Evolutionary conservation across 108 stramenopile genomes (phyloP), one percentile per base, ranked within the genome.

Genomic region (Nannochloropsis gaditana): DNA sequence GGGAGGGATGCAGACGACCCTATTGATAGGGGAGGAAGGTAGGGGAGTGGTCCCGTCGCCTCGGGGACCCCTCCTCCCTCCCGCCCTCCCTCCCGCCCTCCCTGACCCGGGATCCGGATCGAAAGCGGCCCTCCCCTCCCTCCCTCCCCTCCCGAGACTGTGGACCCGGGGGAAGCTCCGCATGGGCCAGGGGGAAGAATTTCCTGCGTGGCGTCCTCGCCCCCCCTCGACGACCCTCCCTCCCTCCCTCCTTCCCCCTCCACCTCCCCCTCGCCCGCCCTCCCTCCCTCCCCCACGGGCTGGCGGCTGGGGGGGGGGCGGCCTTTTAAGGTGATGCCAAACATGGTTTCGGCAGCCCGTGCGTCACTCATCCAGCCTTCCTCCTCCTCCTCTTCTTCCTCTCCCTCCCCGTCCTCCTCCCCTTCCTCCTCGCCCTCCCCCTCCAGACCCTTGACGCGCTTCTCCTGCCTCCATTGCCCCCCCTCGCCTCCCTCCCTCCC

Each of bases 191-290:
- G n/a, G n/a, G n/a, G n/a, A n/a, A n/a, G n/a, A n/a, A n/a, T n/a
- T n/a, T n/a, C n/a, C n/a, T n/a, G n/a, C 3, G 59, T n/a, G 19
- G 59, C 59, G 19, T 73, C 59, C 59, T 73, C n/a, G 59, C 59
- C 59, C 5, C n/a, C 59, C 59, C n/a, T n/a, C 59, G n/a, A n/a
- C 59, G 19, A 2, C 59, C 59, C 59, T 73, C 59, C 59, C 59
- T n/a, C 59, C n/a, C 59, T 73, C 59, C 59, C n/a, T 73, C 59
- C 59, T n/a, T 73, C 59, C 59, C 59, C 59, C 59, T 73, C n/a
- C 59, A 73, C 59, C 59, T 73, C n/a, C 59, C n/a, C 19, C 59
- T n/a, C 15, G 59, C 59, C n/a, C 59, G 19, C n/a, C 3, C 59
- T 73, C 59, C n/a, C 59, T 4, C n/a, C 3, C 4, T 73, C 59